These are phyloP conservation scores for Aspergillus oerlinghausenensis DNA, from an alignment of 2,329 filamentous ascomycete species.

Conservation along the genomic window DNA sequence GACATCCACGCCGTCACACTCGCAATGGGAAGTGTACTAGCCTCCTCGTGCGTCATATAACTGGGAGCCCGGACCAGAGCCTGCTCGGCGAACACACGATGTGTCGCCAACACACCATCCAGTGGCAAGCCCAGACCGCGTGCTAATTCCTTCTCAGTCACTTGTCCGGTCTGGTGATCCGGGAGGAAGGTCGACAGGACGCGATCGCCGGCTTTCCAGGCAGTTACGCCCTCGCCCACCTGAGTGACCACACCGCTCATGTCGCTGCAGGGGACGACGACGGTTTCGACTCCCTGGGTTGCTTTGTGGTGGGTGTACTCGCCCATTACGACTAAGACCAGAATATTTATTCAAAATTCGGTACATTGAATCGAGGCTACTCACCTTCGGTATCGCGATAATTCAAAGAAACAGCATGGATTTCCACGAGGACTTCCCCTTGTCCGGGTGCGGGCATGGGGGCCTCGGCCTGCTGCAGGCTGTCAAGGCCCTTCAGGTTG, in stretches of 20 bases:
- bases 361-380: not conserved
- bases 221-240: constrained; percentile 43
- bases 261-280: constrained; percentile 64
- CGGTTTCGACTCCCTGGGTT: constrained; percentile 33
- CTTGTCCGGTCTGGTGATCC: constrained; percentile 55
- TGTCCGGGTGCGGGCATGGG: constrained; percentile 47
- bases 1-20: constrained; percentile 50
- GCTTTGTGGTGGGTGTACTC: constrained; percentile 63
- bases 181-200: constrained; percentile 60
- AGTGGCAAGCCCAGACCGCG: constrained; percentile 59
- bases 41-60: constrained; percentile 35
- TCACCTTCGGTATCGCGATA: constrained; percentile 47
- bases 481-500: constrained; percentile 52
- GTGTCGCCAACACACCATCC: constrained; percentile 42
- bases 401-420: constrained; percentile 50
- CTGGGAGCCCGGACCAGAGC: constrained; percentile 38
- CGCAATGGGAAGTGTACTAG: constrained; percentile 42
- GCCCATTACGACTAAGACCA: constrained; percentile 55
- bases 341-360: not conserved
- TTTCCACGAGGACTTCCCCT: constrained; percentile 52
- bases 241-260: constrained; percentile 61
- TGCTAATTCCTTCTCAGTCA: constrained; percentile 52
- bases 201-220: constrained; percentile 57
- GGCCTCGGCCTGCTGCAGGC: constrained; percentile 44
- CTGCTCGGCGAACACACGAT: constrained; percentile 40